Evolutionary conservation across 345 rosid genomes (phyloP).

Genomic region (Lenwebbia sp.): DNA sequence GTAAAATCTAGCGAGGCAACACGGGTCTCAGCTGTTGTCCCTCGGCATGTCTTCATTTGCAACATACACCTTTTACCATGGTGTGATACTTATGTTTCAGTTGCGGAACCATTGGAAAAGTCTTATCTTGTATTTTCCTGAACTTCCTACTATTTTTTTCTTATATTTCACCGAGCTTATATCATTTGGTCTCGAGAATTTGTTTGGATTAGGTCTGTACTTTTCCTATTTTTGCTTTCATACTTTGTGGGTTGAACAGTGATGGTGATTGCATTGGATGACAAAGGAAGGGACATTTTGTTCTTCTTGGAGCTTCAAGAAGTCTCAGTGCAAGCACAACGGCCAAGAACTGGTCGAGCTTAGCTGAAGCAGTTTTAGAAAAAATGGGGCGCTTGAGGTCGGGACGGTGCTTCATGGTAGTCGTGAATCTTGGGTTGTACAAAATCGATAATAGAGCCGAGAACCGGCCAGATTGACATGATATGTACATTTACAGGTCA

Average conservation of each 20-base stretch:
- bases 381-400: not conserved
- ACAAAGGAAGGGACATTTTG: slow-evolving; percentile 38
- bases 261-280: slow-evolving; percentile 24
- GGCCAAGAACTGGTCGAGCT: not conserved
- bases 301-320: not conserved
- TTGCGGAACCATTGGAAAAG: not conserved
- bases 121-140: not conserved
- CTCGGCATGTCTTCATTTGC: not conserved
- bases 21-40: not conserved
- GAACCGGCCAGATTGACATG: not conserved
- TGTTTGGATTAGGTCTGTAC: not conserved
- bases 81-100: not conserved
- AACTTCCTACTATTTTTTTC: not conserved
- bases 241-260: slow-evolving; percentile 12
- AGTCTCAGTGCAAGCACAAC: not conserved
- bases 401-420: not conserved
- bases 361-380: not conserved
- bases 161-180: not conserved
- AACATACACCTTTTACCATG: not conserved
- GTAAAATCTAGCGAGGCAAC: not conserved
- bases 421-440: not conserved
- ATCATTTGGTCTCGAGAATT: not conserved
- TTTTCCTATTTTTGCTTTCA: not conserved
- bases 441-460: not conserved
- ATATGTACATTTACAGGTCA: not conserved